A percentile compares a stretch with the other conserved stretches of the same genome.
Conservation (phyloP, 2,329 filamentous ascomycete species). For the Aspergillus unguis region DNA sequence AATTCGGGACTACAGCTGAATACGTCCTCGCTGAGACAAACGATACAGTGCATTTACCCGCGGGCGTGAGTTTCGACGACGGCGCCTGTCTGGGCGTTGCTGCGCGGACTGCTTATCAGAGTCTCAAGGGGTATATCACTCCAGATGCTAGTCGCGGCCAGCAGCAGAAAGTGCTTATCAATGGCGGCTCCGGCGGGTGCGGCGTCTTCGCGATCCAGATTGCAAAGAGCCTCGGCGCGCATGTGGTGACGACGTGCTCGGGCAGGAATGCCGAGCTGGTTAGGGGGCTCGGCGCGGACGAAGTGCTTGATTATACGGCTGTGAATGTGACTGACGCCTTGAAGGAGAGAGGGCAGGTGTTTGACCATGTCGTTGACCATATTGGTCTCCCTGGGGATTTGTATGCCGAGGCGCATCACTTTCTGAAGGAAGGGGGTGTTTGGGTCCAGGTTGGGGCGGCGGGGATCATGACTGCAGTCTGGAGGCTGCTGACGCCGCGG, state of each 20-base stretch:
- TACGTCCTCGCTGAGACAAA: slow-evolving; percentile 38
- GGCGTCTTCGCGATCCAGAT: slow-evolving; percentile 62
- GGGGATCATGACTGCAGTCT: slow-evolving; percentile 29
- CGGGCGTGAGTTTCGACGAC: slow-evolving; percentile 41
- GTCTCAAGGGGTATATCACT: slow-evolving; percentile 47
- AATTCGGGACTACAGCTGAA: slow-evolving; percentile 46
- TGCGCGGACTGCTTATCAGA: slow-evolving; percentile 49
- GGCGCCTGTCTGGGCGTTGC: slow-evolving; percentile 47
- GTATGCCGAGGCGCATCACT: slow-evolving; percentile 53
- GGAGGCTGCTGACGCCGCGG: slow-evolving; percentile 43
- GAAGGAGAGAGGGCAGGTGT: slow-evolving; percentile 48
- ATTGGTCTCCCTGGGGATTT: slow-evolving; percentile 51
- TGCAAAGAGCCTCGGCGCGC: slow-evolving; percentile 58
- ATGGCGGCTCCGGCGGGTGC: slow-evolving; percentile 61
- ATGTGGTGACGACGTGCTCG: slow-evolving; percentile 60
- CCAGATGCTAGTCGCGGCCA: not conserved
- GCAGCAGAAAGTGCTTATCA: slow-evolving; percentile 59
- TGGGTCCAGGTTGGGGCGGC: slow-evolving; percentile 54
- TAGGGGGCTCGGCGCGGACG: slow-evolving; percentile 59
- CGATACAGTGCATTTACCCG: slow-evolving; percentile 41
- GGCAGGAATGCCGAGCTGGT: slow-evolving; percentile 56
- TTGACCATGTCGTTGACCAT: slow-evolving; percentile 57
- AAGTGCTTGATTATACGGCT: slow-evolving; percentile 59
- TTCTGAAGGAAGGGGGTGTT: slow-evolving; percentile 47
- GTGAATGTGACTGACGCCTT: slow-evolving; percentile 49